Conservation (phyloP, 1,139 yeast species). For the Blastobotrys elegans region DNA sequence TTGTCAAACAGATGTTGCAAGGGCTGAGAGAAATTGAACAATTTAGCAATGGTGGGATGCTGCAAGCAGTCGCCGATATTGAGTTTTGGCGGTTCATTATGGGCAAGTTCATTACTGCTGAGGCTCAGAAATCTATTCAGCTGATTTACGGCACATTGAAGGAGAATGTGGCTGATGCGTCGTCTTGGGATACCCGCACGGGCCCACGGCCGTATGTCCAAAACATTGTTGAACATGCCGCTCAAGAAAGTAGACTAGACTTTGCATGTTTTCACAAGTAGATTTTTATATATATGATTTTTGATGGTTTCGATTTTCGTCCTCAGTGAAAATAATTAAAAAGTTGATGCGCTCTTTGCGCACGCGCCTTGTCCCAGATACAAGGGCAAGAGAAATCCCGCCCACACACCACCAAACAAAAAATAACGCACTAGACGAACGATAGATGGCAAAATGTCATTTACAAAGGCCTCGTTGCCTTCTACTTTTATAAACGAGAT, state of each 20-base stretch:
- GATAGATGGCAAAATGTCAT: conserved; percentile 8
- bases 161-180: conserved; percentile 24
- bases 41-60: conserved; percentile 35
- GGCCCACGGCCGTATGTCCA: conserved; percentile 28
- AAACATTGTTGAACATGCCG: conserved; percentile 21
- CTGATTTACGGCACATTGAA: conserved; percentile 29
- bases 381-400: too few species aligned
- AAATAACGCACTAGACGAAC: not conserved
- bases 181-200: conserved; percentile 24
- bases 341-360: too few species aligned
- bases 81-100: conserved; percentile 36
- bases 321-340: too few species aligned
- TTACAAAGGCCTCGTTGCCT: conserved; percentile 8
- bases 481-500: conserved; percentile 1
- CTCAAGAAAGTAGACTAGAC: conserved; percentile 16
- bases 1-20: conserved; percentile 42
- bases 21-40: conserved; percentile 39
- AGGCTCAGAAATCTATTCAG: conserved; percentile 30
- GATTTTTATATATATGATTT: not conserved
- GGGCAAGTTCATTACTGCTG: conserved; percentile 30
- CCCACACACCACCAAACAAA: not conserved
- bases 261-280: conserved; percentile 14
- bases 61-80: conserved; percentile 39
- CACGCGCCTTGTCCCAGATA: not conserved
- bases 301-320: too few species aligned